These are phyloP conservation scores for Yarrowia phangngaensis DNA, from an alignment of 805 yeast species.

Conservation along the genomic window DNA sequence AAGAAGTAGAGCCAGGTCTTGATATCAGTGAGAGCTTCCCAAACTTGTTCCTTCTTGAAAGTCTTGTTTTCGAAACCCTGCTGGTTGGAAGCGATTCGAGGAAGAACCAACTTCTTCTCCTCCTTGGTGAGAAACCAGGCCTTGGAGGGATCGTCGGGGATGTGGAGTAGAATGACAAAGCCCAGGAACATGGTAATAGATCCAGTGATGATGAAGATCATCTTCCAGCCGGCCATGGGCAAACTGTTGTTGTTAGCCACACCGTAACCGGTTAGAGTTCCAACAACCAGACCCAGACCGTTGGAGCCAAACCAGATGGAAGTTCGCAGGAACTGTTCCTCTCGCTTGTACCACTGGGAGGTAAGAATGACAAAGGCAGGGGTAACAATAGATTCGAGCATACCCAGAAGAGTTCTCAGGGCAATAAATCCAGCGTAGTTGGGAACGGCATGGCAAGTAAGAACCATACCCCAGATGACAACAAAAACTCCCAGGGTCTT, in stretches of 20 bases:
- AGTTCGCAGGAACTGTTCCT: slow-evolving; percentile 47
- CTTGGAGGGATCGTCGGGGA: slow-evolving; percentile 54
- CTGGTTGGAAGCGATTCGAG: slow-evolving; percentile 51
- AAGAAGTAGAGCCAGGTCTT: slow-evolving; percentile 50
- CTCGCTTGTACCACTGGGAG: slow-evolving; percentile 52
- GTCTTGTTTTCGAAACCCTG: slow-evolving; percentile 56
- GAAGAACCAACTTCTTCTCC: slow-evolving; percentile 48
- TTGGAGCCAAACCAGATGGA: slow-evolving; percentile 45
- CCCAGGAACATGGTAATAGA: slow-evolving; percentile 48
- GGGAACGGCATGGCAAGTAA: slow-evolving; percentile 50
- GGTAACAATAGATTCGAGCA: slow-evolving; percentile 51
- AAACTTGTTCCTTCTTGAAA: slow-evolving; percentile 53
- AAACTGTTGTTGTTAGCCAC: slow-evolving; percentile 40
- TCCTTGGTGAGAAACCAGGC: slow-evolving; percentile 48
- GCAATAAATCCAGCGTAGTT: slow-evolving; percentile 47
- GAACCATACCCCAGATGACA: slow-evolving; percentile 56
- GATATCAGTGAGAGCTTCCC: slow-evolving; percentile 49
- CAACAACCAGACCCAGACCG: slow-evolving; percentile 48
- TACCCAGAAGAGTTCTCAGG: slow-evolving; percentile 50
- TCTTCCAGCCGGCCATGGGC: slow-evolving; percentile 47
- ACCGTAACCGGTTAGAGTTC: slow-evolving; percentile 53
- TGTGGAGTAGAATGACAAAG: slow-evolving; percentile 30
- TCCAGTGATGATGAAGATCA: slow-evolving; percentile 56
- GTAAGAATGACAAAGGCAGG: slow-evolving; percentile 58
- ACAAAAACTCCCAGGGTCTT: slow-evolving; percentile 49